Percentiles rank a stretch among this genome's conserved stretches.
Conservation (phyloP, 257 asterid species). For the Sherardia arvensis region DNA sequence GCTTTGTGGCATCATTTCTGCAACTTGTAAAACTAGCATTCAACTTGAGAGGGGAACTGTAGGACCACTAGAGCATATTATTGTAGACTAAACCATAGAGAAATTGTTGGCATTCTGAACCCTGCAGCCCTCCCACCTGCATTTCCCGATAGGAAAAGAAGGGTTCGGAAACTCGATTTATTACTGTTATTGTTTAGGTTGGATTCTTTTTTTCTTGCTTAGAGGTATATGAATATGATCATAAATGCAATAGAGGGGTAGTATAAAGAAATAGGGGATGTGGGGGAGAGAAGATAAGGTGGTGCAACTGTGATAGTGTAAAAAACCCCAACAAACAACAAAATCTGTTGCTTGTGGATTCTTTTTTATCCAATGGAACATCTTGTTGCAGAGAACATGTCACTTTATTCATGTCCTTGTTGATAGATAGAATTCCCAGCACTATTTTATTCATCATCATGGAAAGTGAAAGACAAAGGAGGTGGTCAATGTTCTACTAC, state of each 20-base stretch:
- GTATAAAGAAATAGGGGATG: conserved; percentile 27
- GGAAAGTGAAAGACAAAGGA: conserved; percentile 7
- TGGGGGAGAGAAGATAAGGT: conserved; percentile 76
- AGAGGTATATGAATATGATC: neutral
- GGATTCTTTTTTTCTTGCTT: neutral
- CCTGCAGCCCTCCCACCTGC: conserved; percentile 18
- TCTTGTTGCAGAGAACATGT: conserved; percentile 86
- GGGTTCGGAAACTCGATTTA: conserved; percentile 21
- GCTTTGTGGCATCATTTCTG: conserved; percentile 13
- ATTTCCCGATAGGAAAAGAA: conserved; percentile 37
- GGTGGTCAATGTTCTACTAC: conserved; percentile 7
- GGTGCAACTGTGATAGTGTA: conserved; percentile 43
- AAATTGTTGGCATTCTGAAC: conserved; percentile 6
- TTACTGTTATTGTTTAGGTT: neutral
- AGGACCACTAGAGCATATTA: conserved; percentile 32
- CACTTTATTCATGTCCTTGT: conserved; percentile 54
- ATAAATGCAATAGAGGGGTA: conserved; percentile 10
- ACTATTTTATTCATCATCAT: conserved; percentile 14
- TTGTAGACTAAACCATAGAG: conserved; percentile 4
- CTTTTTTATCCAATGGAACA: conserved; percentile 77
- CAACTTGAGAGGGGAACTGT: conserved; percentile 12
- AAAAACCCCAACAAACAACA: conserved; percentile 45
- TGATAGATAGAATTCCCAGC: conserved; percentile 19
- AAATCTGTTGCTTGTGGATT: conserved; percentile 52
- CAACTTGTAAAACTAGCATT: conserved; percentile 25